These are phyloP conservation scores for Penicillium parvum DNA, from an alignment of 495 filamentous ascomycete species.

Conservation along the genomic window DNA sequence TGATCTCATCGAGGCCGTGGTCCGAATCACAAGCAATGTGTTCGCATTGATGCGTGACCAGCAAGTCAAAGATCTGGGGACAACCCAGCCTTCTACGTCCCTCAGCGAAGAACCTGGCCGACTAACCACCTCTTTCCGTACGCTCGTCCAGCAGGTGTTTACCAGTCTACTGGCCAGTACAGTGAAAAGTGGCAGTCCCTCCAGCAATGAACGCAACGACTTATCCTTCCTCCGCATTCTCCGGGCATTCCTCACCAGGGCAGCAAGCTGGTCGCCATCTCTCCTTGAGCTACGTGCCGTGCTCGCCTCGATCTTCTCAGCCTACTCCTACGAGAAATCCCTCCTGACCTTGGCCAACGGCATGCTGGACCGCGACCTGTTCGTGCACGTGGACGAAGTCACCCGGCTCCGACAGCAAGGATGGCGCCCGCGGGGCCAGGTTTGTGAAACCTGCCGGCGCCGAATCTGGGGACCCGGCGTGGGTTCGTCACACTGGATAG, in stretches of 20 bases:
- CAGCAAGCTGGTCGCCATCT: constrained; percentile 74
- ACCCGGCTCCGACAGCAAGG: constrained; percentile 74
- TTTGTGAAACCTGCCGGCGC: constrained; percentile 79
- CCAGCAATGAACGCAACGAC: constrained; percentile 46
- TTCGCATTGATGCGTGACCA: constrained; percentile 35
- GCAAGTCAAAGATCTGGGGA: constrained; percentile 11
- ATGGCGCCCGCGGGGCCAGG: constrained; percentile 81
- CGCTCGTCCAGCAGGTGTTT: constrained; percentile 83
- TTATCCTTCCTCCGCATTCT: constrained; percentile 86
- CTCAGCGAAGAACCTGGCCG: constrained; percentile 28
- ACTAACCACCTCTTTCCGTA: constrained; percentile 62
- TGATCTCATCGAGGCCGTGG: constrained; percentile 78
- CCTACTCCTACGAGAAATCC: constrained; percentile 89
- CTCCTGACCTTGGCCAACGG: constrained; percentile 80
- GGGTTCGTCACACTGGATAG: constrained; percentile 70
- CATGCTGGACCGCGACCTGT: constrained; percentile 85
- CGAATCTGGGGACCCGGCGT: constrained; percentile 88
- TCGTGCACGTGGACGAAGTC: constrained; percentile 74
- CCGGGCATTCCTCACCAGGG: constrained; percentile 81
- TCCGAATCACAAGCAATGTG: constrained; percentile 69
- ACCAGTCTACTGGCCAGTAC: constrained; percentile 78
- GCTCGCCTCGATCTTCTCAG: constrained; percentile 83
- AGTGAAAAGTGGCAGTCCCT: constrained; percentile 28
- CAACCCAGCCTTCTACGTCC: constrained; percentile 6
- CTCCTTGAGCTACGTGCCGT: constrained; percentile 83